A percentile compares a stretch with the other conserved stretches of the same genome.
These are phyloP conservation scores for Tirmania nivea DNA, from an alignment of 495 filamentous ascomycete species.

Conservation along the genomic window DNA sequence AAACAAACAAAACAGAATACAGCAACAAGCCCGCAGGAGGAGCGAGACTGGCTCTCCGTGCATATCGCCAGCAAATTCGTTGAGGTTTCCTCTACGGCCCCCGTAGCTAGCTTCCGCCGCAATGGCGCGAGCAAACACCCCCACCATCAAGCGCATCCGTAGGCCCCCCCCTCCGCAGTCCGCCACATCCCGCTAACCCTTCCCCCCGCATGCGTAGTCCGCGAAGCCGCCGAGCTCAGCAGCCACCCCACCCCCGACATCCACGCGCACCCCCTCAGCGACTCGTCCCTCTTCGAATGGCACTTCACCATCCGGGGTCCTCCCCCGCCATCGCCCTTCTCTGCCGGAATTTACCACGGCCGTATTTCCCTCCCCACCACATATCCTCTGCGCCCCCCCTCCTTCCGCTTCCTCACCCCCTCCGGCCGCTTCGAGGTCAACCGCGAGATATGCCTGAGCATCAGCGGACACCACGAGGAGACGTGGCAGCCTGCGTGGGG, in stretches of 20 bases:
- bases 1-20: too few relatives aligned
- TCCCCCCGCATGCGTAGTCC: constrained; percentile 30
- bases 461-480: constrained; percentile 89
- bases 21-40: too few relatives aligned
- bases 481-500: constrained; percentile 98
- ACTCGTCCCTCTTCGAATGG: constrained; percentile 91
- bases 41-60: too few relatives aligned
- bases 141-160: constrained; percentile 62
- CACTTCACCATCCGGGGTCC: constrained; percentile 95
- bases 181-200: neutral
- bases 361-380: constrained; percentile 73
- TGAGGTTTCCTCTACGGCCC: too few relatives aligned
- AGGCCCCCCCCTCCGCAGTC: constrained; percentile 17
- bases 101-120: neutral
- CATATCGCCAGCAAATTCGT: too few relatives aligned
- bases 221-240: constrained; percentile 70
- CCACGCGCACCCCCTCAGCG: constrained; percentile 49
- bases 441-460: constrained; percentile 85
- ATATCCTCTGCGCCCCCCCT: constrained; percentile 76
- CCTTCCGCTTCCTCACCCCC: constrained; percentile 85
- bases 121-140: constrained; percentile 32
- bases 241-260: constrained; percentile 57
- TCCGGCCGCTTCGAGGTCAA: constrained; percentile 89
- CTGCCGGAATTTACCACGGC: constrained; percentile 73
- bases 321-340: constrained; percentile 51